Evolutionary conservation across 805 yeast genomes (phyloP), one percentile per base, ranked within the genome.

Genomic region (Yamadazyma nakazawae): DNA sequence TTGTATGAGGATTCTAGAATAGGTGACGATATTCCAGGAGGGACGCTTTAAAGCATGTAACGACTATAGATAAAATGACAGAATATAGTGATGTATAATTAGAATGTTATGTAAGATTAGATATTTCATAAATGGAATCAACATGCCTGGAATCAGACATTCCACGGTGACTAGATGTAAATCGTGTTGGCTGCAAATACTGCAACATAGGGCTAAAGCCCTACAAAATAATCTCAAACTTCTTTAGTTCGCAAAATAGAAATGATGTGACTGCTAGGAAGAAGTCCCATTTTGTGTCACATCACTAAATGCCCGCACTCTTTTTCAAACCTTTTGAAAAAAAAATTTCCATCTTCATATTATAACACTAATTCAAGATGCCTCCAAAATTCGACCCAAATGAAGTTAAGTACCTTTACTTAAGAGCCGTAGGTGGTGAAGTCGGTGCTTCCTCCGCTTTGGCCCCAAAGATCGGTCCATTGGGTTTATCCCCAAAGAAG

Each of bases 351-450:
- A 47, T 19, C 32, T 19, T 17, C 18, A 25, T 24, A n/a, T 25
- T 32, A 26, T 25, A 38, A 42, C 32, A 9, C 45, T 48, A 56
- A 51, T 51, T 47, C 58, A 68, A 60, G 54, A 88, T 89, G 97
- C 96, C 96, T 80, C 96, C 96, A 81, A 89, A 94, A 84, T 84
- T 91, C 80, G 99, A 94, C 78, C 99, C 99, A 72, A 79, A 63
- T 82, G 99, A 94, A 88, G 96, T 94, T 75, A 91, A 91, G 80
- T 88, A 80, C 88, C 81, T 94, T 80, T 92, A 92, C 88, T 81
- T 94, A 79, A 89, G 99, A 87, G 97, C 99, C 79, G 95, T 90
- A 66, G 99, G 99, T 88, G 99, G 99, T 84, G 99, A 94, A 84
- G 95, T 94, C 69, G 99, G 98, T 82, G 96, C 97, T 70, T 90